A percentile compares a stretch with the other conserved stretches of the same genome.
These are phyloP conservation scores for Tetrapisispora nanseiensis DNA, from an alignment of 805 yeast species.

Conservation along the genomic window DNA sequence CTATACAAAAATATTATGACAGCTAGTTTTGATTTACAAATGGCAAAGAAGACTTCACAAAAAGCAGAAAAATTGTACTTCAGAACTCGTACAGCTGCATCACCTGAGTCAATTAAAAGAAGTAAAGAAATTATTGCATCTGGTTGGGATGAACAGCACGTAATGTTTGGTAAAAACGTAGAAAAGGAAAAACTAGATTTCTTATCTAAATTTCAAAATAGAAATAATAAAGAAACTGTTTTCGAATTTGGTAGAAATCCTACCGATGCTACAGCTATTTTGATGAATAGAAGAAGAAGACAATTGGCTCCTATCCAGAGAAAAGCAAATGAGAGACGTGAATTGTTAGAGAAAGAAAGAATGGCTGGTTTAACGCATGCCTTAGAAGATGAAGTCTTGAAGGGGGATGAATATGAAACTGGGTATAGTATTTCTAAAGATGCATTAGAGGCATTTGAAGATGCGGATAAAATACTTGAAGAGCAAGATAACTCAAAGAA, in stretches of 20 bases:
- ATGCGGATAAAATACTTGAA: conserved; percentile 30
- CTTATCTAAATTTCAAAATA: conserved; percentile 58
- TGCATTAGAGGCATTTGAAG: conserved; percentile 32
- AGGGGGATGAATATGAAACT: conserved; percentile 39
- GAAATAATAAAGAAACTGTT: conserved; percentile 78
- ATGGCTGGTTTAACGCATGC: conserved; percentile 63
- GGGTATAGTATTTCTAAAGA: conserved; percentile 39
- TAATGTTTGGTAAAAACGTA: conserved; percentile 64
- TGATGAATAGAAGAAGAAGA: conserved; percentile 78
- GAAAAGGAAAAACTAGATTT: conserved; percentile 67
- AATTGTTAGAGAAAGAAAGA: conserved; percentile 62
- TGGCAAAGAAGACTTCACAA: conserved; percentile 57
- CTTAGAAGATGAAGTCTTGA: conserved; percentile 63
- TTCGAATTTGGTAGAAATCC: conserved; percentile 71
- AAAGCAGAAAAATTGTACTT: conserved; percentile 85
- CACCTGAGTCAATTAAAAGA: conserved; percentile 75
- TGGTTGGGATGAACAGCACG: conserved; percentile 87
- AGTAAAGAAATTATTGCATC: conserved; percentile 63
- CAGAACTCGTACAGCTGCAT: conserved; percentile 80
- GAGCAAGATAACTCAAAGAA: conserved; percentile 15
- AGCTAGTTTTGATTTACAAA: conserved; percentile 58
- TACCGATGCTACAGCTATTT: conserved; percentile 60
- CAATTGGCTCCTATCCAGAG: conserved; percentile 85
- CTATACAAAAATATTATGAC: conserved; percentile 50
- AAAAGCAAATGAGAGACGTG: conserved; percentile 61